Conservation (phyloP, 306 rosid species). For the Spatholobus suberectus region DNA sequence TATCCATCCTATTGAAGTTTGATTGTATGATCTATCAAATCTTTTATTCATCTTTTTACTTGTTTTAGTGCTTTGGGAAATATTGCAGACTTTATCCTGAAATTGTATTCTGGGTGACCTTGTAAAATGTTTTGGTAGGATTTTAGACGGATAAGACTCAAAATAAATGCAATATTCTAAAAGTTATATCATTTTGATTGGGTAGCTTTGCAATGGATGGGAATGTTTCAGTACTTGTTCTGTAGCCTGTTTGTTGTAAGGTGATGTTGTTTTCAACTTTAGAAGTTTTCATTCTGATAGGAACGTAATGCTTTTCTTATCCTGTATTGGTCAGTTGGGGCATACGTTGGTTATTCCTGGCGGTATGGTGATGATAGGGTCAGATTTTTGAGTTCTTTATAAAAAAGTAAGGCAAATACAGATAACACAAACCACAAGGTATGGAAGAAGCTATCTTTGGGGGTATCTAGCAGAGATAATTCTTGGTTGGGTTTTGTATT, state of each 20-base stretch:
- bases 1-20: not conserved
- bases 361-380: not conserved
- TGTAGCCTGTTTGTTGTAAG: too few relatives aligned
- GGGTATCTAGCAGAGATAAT: too few relatives aligned
- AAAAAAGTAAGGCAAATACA: not conserved
- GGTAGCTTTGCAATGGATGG: too few relatives aligned
- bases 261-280: slow-evolving; percentile 13
- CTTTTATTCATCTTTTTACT: not conserved
- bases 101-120: not conserved
- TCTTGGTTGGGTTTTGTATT: too few relatives aligned
- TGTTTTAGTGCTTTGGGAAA: not conserved
- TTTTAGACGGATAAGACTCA: not conserved
- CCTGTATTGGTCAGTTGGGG: not conserved
- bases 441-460: too few relatives aligned
- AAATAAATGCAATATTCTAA: slow-evolving; percentile 7
- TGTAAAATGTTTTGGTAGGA: slow-evolving; percentile 9
- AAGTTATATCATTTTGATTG: not conserved
- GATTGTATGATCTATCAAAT: slow-evolving; percentile 1
- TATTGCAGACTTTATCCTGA: slow-evolving; percentile 12
- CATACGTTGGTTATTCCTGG: not conserved
- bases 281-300: slow-evolving; percentile 19
- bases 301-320: not conserved
- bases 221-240: not conserved
- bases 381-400: not conserved
- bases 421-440: too few relatives aligned